Evolutionary conservation across 352 stramenopile genomes (phyloP).

Genomic region (Globisporangium alternatum): DNA sequence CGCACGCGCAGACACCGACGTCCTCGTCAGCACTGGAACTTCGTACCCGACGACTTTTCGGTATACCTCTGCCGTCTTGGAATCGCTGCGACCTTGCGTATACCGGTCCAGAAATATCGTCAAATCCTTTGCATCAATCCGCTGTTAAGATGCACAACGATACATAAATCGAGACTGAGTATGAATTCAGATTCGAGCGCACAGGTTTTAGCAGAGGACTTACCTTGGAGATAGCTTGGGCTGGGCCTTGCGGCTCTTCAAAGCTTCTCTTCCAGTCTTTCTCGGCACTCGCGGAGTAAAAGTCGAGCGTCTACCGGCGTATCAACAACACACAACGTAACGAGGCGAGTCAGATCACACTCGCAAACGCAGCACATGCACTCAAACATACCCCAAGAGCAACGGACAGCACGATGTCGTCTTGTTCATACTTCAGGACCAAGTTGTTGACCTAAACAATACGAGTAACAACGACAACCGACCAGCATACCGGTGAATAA

Average conservation of each 20-base stretch:
- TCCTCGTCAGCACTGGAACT: slow-evolving; percentile 69
- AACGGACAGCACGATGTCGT: slow-evolving; percentile 83
- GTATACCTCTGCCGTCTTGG: slow-evolving; percentile 31
- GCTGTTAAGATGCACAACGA: slow-evolving; percentile 16
- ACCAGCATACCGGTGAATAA: too few relatives aligned
- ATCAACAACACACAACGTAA: slow-evolving; percentile 1
- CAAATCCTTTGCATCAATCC: slow-evolving; percentile 71
- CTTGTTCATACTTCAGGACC: slow-evolving; percentile 87
- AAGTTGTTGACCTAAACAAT: slow-evolving; percentile 73
- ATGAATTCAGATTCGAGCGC: neutral
- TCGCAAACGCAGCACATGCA: neutral
- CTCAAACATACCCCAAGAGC: slow-evolving; percentile 57
- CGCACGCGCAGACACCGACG: slow-evolving; percentile 56
- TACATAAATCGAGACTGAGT: neutral
- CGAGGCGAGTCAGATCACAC: neutral
- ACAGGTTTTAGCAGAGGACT: neutral
- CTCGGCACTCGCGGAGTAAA: slow-evolving; percentile 65
- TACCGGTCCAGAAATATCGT: slow-evolving; percentile 86
- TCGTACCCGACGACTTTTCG: slow-evolving; percentile 82
- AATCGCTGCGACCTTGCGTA: slow-evolving; percentile 41
- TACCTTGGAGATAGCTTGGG: slow-evolving; percentile 60
- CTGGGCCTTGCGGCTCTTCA: slow-evolving; percentile 47
- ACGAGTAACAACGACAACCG: neutral
- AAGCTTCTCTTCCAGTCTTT: slow-evolving; percentile 65
- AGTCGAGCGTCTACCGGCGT: slow-evolving; percentile 53